Evolutionary conservation across 768 basidiomycete species (phyloP), one percentile per base, ranked within the genome.

Genomic region (Russula sp.): DNA sequence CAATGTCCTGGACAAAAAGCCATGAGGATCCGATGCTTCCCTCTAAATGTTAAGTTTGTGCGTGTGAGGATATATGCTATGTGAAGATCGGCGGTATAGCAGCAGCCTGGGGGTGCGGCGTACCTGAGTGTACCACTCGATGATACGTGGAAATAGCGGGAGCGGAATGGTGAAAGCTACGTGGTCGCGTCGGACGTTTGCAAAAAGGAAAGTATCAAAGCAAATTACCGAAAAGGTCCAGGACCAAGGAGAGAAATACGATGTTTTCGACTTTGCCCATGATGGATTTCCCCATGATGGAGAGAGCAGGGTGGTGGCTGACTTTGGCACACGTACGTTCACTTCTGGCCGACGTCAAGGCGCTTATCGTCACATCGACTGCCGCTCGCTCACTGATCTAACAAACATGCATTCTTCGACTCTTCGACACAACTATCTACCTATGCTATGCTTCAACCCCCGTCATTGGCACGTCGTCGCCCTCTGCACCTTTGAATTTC

Each of bases 81-180:
- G 22, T 48, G 46, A 42, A 34, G 20, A 32, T 48, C 30, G 57
- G 36, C 52, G 56, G 63, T 62, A n/a, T 53, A 28, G 30, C 36
- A 28, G 30, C 36, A 26, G 24, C 34, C 1, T 34, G 11, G 8
- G 34, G 5, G 67, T 65, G 57, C 48, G 70, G 57, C 51, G 70
- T 68, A 89, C 90, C 72, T 84, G 75, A 1, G 86, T 87, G 73
- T 94, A 95, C 90, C 90, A 94, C 76, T 95, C 88, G 49, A 97
- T 94, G 56, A 98, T 80, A n/a, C 95, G 85, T n/a, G 96, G 96
- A 75, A 98, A 98, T 34, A 98, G 83, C 24, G 96, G 96, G n/a
- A 98, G 81, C 11, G 94, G 94, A 52, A 96, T 90, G 26, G 93
- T 97, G 75, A 95, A 96, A 14, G 93, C 92, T 81, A 81, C 78